phyloP scores from a whole-genome alignment of 169 alveolate genomes.

The Plasmodium ovale region DNA sequence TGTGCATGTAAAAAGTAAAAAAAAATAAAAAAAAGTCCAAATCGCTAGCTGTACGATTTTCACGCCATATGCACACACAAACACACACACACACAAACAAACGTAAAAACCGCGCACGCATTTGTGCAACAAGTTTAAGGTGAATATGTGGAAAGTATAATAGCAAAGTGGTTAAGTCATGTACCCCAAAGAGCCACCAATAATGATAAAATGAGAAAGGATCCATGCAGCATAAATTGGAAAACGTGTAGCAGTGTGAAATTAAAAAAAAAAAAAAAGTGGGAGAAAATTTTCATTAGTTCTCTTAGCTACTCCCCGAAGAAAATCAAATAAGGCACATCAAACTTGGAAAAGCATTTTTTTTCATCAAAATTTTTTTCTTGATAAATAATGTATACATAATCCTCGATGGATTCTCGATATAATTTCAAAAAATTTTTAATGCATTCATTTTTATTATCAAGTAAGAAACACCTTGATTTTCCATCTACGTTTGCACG shows the following conservation, averaged over 20 bases:
- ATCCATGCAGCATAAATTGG: no score
- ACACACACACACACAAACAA: background rate
- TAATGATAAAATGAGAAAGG: no score
- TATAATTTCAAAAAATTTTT: conserved; percentile 22
- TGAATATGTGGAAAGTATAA: no score
- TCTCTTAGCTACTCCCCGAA: background rate
- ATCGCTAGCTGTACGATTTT: background rate
- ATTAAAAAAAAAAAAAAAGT: conserved; percentile 3
- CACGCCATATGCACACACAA: background rate
- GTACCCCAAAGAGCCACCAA: no score
- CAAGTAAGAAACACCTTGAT: conserved; percentile 36
- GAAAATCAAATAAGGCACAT: conserved; percentile 26
- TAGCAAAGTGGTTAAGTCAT: no score
- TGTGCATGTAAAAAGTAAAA: background rate
- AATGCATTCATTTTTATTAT: conserved; percentile 35
- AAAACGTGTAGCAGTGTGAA: background rate
- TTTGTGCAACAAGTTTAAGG: no score
- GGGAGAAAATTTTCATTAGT: background rate
- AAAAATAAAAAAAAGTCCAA: background rate
- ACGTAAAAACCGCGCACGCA: no score
- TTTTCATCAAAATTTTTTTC: conserved; percentile 31
- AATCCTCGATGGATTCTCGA: conserved; percentile 46
- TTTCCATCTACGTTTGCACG: background rate
- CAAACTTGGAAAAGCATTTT: conserved; percentile 41
- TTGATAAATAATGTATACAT: conserved; percentile 33